Base-by-base conservation (phyloP, 352 stramenopile genomes). In the Phytophthora fragariae region DNA sequence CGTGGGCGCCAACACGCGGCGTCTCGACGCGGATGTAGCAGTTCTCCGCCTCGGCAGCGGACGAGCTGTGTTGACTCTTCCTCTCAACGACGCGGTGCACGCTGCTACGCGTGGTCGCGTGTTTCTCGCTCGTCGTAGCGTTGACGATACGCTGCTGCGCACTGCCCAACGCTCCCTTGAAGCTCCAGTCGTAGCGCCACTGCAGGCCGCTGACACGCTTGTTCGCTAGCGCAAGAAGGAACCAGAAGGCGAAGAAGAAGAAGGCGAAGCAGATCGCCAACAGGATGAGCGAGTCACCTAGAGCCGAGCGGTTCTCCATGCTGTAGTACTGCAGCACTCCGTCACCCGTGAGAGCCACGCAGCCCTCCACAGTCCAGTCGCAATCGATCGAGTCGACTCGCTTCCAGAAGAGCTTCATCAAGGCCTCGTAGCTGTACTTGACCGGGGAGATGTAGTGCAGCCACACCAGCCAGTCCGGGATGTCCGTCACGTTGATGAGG, bases 391-490 rank as follows among this genome's bases (percentile, higher is more conserved):
- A 41, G 27, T 74, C 65, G 6, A 88, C 65, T 31, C 67, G 73
- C 57, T 76, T 70, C 83, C 83, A 90, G 67, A 85, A 88, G 7
- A 84, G 66, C 19, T 79, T 81, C 76, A 86, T 88, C 39, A 86
- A 35, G 2, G 77, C 79, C 14, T 84, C 78, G 52, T 80, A 88
- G n/a, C 61, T 72, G 67, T 86, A 90, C 59, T 84, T 85, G 37
- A 90, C 53, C 0, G 81, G 81, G 15, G 83, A 90, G n/a, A 90
- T 76, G 73, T 86, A 88, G 44, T 87, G 79, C n/a, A 90, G 65
- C 83, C 83, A 90, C 53, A 80, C 61, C 2, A 88, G 73, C 76
- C 78, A 90, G 65, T 84, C 79, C 0, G 81, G 83, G 7, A 80
- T 81, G 35, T 80, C 70, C 50, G 79, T 73, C 14, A 79, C 60